Conservation (phyloP, 805 yeast genomes). For the Ogataea dorogensis region DNA sequence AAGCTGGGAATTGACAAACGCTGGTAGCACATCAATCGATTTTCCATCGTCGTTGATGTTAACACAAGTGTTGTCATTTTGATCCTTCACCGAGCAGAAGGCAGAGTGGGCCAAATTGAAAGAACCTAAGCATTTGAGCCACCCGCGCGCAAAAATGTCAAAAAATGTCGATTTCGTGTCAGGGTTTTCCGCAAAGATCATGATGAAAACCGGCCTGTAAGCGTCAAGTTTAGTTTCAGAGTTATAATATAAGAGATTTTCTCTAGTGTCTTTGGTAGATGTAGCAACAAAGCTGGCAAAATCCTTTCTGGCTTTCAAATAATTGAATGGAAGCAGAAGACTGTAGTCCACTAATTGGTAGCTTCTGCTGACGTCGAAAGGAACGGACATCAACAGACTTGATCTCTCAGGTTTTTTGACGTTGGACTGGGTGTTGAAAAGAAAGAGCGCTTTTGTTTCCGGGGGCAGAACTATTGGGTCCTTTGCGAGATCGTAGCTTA, state of each 20-base stretch:
- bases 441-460: conserved; percentile 35
- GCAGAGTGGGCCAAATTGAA: conserved; percentile 39
- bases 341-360: conserved; percentile 38
- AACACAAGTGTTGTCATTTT: conserved; percentile 38
- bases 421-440: conserved; percentile 33
- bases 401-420: background rate
- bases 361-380: conserved; percentile 39
- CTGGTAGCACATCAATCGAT: conserved; percentile 32
- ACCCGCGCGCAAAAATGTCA: conserved; percentile 41
- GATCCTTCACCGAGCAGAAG: conserved; percentile 40
- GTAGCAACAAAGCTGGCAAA: conserved; percentile 4
- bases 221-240: conserved; percentile 18
- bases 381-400: conserved; percentile 32
- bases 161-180: conserved; percentile 31
- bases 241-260: conserved; percentile 28
- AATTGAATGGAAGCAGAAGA: conserved; percentile 38
- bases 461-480: conserved; percentile 33
- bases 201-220: conserved; percentile 38
- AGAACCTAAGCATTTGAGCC: conserved; percentile 37
- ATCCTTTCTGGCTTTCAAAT: conserved; percentile 18
- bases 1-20: conserved; percentile 18
- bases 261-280: conserved; percentile 2
- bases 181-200: conserved; percentile 34
- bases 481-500: conserved; percentile 15
- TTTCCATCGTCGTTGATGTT: conserved; percentile 34